These are phyloP conservation scores for Penicillium frequentans DNA, from an alignment of 2,329 filamentous ascomycete species.

Conservation along the genomic window DNA sequence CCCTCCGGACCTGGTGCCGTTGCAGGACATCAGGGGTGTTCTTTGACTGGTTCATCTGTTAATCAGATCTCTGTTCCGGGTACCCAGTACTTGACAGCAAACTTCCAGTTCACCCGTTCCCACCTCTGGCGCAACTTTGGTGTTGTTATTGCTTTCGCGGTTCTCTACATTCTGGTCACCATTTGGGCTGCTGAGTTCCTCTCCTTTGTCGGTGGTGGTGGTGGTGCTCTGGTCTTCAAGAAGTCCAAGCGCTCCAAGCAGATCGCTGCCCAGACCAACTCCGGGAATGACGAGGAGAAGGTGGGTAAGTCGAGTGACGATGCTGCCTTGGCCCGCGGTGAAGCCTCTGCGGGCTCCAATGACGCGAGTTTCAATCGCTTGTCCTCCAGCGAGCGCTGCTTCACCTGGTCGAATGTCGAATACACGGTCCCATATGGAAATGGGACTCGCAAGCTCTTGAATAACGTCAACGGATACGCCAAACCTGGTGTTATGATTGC, in stretches of 20 bases:
- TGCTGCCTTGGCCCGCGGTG: constrained; percentile 30
- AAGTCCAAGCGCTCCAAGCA: constrained; percentile 63
- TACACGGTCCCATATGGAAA: constrained; percentile 72
- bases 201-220: constrained; percentile 60
- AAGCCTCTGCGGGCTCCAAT: constrained; percentile 23
- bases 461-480: constrained; percentile 72
- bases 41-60: constrained; percentile 57
- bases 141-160: constrained; percentile 71
- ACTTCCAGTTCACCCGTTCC: constrained; percentile 57
- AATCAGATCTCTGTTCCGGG: constrained; percentile 55
- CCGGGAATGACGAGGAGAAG: constrained; percentile 61
- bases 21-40: constrained; percentile 62
- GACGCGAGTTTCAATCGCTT: constrained; percentile 44
- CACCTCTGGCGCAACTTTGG: constrained; percentile 74
- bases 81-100: constrained; percentile 53
- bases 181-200: constrained; percentile 69
- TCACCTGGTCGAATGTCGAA: constrained; percentile 69
- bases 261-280: constrained; percentile 45
- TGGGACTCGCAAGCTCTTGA: constrained; percentile 61
- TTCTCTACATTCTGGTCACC: constrained; percentile 73
- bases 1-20: constrained; percentile 59
- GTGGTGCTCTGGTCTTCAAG: constrained; percentile 72
- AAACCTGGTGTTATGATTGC: constrained; percentile 80
- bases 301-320: constrained; percentile 31
- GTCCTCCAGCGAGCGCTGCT: constrained; percentile 61